These are phyloP conservation scores for Mucor velutinosus DNA, from an alignment of 371 early-diverging fungal genomes.

Conservation along the genomic window DNA sequence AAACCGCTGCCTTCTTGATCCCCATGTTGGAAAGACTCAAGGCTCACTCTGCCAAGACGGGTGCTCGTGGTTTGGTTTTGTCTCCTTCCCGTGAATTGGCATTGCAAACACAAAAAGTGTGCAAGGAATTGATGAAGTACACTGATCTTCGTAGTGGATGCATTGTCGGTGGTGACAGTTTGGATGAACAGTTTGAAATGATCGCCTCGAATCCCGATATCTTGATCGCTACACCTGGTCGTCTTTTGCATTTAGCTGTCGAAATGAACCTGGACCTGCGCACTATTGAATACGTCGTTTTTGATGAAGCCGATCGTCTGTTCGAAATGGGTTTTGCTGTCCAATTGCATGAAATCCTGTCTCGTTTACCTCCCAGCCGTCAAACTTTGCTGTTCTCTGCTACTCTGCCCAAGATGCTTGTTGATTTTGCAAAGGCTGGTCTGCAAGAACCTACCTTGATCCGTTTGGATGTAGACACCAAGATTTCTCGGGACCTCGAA, in stretches of 20 bases:
- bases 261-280: constrained; percentile 91
- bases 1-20: constrained; percentile 97
- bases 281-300: constrained; percentile 93
- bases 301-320: constrained; percentile 98
- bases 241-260: constrained; percentile 93
- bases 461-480: constrained; percentile 92
- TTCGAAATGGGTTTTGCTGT: constrained; percentile 98
- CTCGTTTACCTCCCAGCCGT: constrained; percentile 79
- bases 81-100: constrained; percentile 97
- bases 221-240: constrained; percentile 97
- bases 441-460: constrained; percentile 91
- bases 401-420: constrained; percentile 88
- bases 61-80: constrained; percentile 85
- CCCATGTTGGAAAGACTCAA: constrained; percentile 93
- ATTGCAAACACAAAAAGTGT: constrained; percentile 93
- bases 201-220: constrained; percentile 95
- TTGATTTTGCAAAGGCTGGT: constrained; percentile 96
- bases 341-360: constrained; percentile 91
- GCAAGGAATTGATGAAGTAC: constrained; percentile 86
- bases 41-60: constrained; percentile 85
- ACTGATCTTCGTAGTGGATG: constrained; percentile 89
- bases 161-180: constrained; percentile 95
- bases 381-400: constrained; percentile 96
- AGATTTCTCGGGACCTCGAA: constrained; percentile 90
- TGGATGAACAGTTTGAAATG: constrained; percentile 92